A percentile compares a stretch with the other conserved stretches of the same genome.
phyloP scores from a whole-genome alignment of 495 filamentous ascomycete species.

The Aspergillus sparsus region DNA sequence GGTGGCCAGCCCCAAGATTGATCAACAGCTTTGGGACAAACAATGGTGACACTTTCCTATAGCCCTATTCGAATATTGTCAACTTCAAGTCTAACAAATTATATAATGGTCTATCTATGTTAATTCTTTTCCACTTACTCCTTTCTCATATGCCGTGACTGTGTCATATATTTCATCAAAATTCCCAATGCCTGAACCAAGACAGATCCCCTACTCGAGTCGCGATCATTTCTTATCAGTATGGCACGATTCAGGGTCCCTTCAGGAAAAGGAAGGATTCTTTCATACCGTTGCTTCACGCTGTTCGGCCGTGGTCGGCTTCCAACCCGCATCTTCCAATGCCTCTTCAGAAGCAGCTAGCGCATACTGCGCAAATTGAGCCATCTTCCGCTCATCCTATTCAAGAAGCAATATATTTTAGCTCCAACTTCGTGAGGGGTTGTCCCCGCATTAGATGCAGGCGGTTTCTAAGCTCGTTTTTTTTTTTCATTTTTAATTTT shows the following conservation, averaged over 20 bases:
- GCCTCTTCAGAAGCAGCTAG: conserved; percentile 87
- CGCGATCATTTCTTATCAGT: neutral
- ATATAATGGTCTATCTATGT: neutral
- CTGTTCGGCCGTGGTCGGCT: conserved; percentile 59
- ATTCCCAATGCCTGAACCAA: conserved; percentile 96
- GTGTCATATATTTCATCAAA: conserved; percentile 86
- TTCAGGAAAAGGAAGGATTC: neutral
- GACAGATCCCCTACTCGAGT: conserved; percentile 67
- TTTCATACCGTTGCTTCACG: conserved; percentile 63
- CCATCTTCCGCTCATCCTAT: conserved; percentile 81
- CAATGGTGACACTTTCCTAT: conserved; percentile 86
- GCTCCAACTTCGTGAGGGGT: neutral
- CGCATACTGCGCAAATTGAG: conserved; percentile 88
- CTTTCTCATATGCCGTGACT: conserved; percentile 71
- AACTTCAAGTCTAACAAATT: neutral
- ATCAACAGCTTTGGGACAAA: conserved; percentile 93
- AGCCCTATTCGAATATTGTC: conserved; percentile 57
- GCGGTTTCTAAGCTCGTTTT: neutral
- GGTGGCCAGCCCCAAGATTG: conserved; percentile 91
- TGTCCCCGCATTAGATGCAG: neutral
- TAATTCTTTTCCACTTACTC: conserved; percentile 50
- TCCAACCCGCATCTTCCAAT: conserved; percentile 79
- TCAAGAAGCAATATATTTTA: conserved; percentile 2
- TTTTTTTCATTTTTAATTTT: no score
- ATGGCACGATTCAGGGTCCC: neutral